phyloP scores from a whole-genome alignment of 2,329 filamentous ascomycete species.

The Cercospora citrullina region DNA sequence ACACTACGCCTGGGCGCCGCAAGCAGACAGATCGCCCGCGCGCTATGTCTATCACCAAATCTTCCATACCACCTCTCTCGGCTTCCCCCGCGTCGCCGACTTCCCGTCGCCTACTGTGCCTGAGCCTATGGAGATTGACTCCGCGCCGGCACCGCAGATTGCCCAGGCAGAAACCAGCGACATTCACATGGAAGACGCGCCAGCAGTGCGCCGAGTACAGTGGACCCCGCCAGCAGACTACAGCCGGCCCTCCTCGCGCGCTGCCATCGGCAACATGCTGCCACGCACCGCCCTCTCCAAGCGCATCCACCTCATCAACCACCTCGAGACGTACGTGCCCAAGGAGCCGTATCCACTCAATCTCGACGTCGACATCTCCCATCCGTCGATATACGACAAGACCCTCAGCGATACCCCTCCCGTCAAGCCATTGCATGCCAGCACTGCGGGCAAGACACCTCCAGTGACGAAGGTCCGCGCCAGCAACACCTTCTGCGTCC shows the following conservation, averaged over 20 bases:
- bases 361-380: conserved; percentile 16
- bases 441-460: not conserved
- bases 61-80: conserved; percentile 4
- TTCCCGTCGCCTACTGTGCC: conserved; percentile 1
- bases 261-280: not conserved
- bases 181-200: conserved; percentile 12
- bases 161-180: not conserved
- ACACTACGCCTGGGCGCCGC: conserved; percentile 1
- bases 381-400: not conserved
- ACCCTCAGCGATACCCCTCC: conserved; percentile 1
- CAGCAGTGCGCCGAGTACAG: conserved; percentile 2
- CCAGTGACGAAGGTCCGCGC: not conserved
- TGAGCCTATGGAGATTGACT: conserved; percentile 11
- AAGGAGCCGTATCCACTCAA: conserved; percentile 6
- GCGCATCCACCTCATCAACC: conserved; percentile 17
- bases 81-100: not conserved
- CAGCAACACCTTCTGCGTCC: conserved; percentile 9
- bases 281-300: conserved; percentile 9
- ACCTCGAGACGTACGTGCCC: conserved; percentile 13
- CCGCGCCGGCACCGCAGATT: not conserved
- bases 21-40: not conserved
- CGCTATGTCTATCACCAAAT: conserved; percentile 3
- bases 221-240: conserved; percentile 13
- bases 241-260: conserved; percentile 7
- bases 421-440: not conserved